Evolutionary conservation across 2,329 filamentous ascomycete genomes (phyloP), one percentile per base, ranked within the genome.

Genomic region (Microsporum audouinii): DNA sequence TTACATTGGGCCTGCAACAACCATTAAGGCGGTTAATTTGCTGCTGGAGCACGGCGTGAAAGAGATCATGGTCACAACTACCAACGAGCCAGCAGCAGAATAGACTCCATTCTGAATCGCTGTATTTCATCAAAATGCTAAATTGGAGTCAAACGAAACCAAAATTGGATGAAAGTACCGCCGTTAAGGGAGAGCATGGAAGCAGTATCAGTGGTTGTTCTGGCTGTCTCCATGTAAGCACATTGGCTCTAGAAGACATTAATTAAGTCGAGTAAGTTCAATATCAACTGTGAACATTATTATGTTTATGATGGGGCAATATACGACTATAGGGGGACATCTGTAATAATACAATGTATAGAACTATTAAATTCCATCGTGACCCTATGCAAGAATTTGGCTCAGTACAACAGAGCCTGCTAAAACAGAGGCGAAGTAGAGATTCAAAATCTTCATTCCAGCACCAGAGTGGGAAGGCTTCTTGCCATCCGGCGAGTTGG

Each of bases 401-500:
- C 51, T 31, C 1, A 55, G 31, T 10, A 10, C 23, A 55, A 29
- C 23, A n/a, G 36, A n/a, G 14, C 31, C 17, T 6, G 34, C 36
- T 2, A 43, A 3, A 14, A 57, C 3, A 27, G 41, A 57, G 55
- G 55, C 10, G 12, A 56, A 38, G 6, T 36, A 31, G 10, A 31
- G 29, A 29, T 29, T 57, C 34, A 43, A 14, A 17, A 57, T 5
- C 5, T 34, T 59, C 27, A 49, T 59, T 59, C 57, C 57, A 17
- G 57, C 57, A 33, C 57, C 57, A 27, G 57, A 59, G 8, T 58
- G n/a, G 8, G 45, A 31, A 31, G 45, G 23, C 39, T 57, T 41
- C n/a, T 17, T 14, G 33, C 31, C 41, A 2, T 36, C 23, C 10
- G 31, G 17, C 6, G 36, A 6, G 5, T 59, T 59, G 39, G 17